Percentiles rank a stretch among this genome's conserved stretches.
These are phyloP conservation scores for Globisporangium cederbergense DNA, from an alignment of 352 stramenopile genomes.

Conservation along the genomic window DNA sequence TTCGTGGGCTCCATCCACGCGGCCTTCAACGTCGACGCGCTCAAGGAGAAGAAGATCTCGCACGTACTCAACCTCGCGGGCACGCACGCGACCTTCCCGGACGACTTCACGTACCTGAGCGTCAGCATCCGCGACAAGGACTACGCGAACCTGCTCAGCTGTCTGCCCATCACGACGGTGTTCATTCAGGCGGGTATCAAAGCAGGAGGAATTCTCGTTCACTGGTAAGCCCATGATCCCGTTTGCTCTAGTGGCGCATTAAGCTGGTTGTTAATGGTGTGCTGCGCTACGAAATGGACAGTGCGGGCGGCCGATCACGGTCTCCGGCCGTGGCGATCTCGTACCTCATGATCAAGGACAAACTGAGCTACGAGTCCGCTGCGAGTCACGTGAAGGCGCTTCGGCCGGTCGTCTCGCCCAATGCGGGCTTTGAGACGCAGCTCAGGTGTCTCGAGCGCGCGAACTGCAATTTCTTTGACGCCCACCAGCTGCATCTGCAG, in stretches of 20 bases:
- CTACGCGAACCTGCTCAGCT: constrained; percentile 86
- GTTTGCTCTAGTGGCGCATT: neutral
- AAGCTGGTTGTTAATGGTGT: too few species aligned
- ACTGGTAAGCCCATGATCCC: constrained; percentile 42
- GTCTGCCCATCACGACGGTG: constrained; percentile 63
- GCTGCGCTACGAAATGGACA: constrained; percentile 9
- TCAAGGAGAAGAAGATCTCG: constrained; percentile 72
- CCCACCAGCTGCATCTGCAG: constrained; percentile 75
- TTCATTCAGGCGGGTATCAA: constrained; percentile 79
- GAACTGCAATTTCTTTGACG: constrained; percentile 62
- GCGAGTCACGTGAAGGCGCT: constrained; percentile 43
- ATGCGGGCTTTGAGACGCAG: constrained; percentile 84
- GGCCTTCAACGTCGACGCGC: constrained; percentile 82
- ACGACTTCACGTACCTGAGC: constrained; percentile 88
- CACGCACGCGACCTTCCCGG: constrained; percentile 82
- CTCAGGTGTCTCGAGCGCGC: constrained; percentile 70
- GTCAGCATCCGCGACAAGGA: constrained; percentile 89
- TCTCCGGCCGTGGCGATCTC: constrained; percentile 77
- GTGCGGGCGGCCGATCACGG: constrained; percentile 72
- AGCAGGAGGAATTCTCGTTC: constrained; percentile 71
- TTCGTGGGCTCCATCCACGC: constrained; percentile 87
- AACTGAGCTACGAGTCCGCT: constrained; percentile 48
- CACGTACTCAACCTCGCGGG: constrained; percentile 87
- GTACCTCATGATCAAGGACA: constrained; percentile 76
- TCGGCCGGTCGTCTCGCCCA: constrained; percentile 70